Percentiles rank a stretch among this genome's conserved stretches.
These are phyloP conservation scores for Tephrocybe sp. DNA, from an alignment of 768 basidiomycete species.

Conservation along the genomic window DNA sequence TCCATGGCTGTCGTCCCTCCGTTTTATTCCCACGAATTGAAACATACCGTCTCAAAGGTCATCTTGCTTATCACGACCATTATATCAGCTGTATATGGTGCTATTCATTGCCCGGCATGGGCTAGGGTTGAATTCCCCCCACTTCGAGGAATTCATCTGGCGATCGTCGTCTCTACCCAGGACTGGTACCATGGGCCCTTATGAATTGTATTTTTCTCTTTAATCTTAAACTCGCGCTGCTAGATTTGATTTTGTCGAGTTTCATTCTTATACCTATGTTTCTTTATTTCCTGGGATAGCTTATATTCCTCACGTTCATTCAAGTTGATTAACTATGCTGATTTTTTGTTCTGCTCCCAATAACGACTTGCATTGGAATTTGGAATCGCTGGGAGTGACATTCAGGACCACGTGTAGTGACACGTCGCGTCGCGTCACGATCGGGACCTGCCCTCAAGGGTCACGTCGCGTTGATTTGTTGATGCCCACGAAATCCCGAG, in stretches of 20 bases:
- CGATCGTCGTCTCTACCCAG: constrained; percentile 14
- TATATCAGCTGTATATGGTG: not conserved
- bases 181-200: constrained; percentile 6
- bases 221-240: not conserved
- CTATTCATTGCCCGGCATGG: not conserved
- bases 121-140: constrained; percentile 18
- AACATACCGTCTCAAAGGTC: not conserved
- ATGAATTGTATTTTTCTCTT: not conserved
- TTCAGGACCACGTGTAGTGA: not conserved
- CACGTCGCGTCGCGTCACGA: constrained; percentile 3
- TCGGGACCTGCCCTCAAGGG: constrained; percentile 9
- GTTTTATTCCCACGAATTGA: not conserved
- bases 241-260: not conserved
- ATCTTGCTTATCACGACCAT: not conserved
- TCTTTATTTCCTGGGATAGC: not conserved
- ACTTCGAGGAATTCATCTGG: constrained; percentile 19
- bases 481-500: too few species aligned
- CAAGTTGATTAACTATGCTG: too few species aligned
- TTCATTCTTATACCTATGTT: not conserved
- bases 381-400: too few species aligned
- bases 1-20: not conserved
- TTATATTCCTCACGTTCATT: not conserved
- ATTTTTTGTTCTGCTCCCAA: too few species aligned
- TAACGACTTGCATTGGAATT: too few species aligned
- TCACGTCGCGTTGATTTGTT: constrained; percentile 15